A percentile compares a stretch with the other conserved stretches of the same genome.
These are phyloP conservation scores for Mycena venus DNA, from an alignment of 768 basidiomycete genomes.

Conservation along the genomic window DNA sequence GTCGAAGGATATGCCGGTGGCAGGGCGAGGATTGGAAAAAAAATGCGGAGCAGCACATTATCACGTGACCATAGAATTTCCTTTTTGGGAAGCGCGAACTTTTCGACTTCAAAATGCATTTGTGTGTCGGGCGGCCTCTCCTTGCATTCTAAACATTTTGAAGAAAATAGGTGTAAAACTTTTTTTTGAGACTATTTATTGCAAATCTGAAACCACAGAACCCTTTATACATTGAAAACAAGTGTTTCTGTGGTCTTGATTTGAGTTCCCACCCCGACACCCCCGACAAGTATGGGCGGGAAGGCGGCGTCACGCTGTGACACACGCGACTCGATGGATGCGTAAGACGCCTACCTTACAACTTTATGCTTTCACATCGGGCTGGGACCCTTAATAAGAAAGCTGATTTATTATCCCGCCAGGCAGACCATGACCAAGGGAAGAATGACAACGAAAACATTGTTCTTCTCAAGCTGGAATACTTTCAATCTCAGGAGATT, in stretches of 20 bases:
- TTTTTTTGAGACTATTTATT: background rate
- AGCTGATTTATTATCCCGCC: no score
- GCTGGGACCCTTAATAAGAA: no score
- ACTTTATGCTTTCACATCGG: no score
- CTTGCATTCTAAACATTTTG: background rate
- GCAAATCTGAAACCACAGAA: background rate
- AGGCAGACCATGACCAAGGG: no score
- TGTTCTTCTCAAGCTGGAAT: no score
- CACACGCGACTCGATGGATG: background rate
- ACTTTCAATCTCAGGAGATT: no score
- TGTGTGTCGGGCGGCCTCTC: background rate
- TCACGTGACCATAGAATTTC: background rate
- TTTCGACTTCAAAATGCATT: background rate
- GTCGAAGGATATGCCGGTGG: no score
- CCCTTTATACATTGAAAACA: background rate
- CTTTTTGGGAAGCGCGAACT: no score
- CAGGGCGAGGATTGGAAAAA: background rate
- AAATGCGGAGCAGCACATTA: background rate
- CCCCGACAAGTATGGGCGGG: background rate
- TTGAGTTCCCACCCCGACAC: background rate
- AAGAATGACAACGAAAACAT: no score
- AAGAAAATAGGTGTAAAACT: background rate
- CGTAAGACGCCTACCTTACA: background rate
- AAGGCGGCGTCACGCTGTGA: background rate
- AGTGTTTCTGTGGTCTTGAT: constrained; percentile 1